A percentile compares a stretch with the other conserved stretches of the same genome.
Evolutionary conservation across 1,139 yeast species (phyloP).

Genomic region (Torulaspora globosa): DNA sequence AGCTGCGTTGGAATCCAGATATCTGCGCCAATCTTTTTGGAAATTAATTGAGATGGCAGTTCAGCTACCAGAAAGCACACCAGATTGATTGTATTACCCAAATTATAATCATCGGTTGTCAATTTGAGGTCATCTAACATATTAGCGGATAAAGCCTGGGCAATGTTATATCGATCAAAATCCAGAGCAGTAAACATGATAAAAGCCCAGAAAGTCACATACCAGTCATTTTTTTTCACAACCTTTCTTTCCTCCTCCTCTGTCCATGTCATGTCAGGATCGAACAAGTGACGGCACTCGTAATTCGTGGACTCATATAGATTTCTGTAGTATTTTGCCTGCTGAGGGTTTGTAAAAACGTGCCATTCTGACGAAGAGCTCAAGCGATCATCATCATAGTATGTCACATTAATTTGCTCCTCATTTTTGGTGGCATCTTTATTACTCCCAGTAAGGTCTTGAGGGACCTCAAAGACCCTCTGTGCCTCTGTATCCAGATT

Average conservation of each 20-base stretch:
- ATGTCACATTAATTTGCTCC: background rate
- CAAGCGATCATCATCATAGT: conserved; percentile 9
- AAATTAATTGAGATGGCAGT: conserved; percentile 52
- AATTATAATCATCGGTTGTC: conserved; percentile 47
- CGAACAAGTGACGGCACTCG: conserved; percentile 45
- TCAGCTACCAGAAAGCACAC: conserved; percentile 49
- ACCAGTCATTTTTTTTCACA: conserved; percentile 43
- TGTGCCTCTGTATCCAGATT: background rate
- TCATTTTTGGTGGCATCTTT: background rate
- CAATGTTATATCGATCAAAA: conserved; percentile 48
- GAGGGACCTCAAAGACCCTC: background rate
- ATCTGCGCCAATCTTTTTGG: conserved; percentile 52
- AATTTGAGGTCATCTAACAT: conserved; percentile 44
- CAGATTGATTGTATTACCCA: conserved; percentile 46
- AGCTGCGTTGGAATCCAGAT: conserved; percentile 53
- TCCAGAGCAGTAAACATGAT: conserved; percentile 50
- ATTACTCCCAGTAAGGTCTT: background rate
- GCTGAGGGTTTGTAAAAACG: conserved; percentile 38
- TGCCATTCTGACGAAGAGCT: conserved; percentile 8
- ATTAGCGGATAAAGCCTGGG: conserved; percentile 50
- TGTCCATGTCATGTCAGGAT: conserved; percentile 47
- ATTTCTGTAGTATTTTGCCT: conserved; percentile 42
- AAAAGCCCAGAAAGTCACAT: conserved; percentile 48
- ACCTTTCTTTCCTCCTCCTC: conserved; percentile 43
- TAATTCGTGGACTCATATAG: conserved; percentile 36